Percentiles rank a stretch among this genome's conserved stretches.
Evolutionary conservation across 2,329 filamentous ascomycete genomes (phyloP).

Genomic region (Lasiodiplodia theobromae): DNA sequence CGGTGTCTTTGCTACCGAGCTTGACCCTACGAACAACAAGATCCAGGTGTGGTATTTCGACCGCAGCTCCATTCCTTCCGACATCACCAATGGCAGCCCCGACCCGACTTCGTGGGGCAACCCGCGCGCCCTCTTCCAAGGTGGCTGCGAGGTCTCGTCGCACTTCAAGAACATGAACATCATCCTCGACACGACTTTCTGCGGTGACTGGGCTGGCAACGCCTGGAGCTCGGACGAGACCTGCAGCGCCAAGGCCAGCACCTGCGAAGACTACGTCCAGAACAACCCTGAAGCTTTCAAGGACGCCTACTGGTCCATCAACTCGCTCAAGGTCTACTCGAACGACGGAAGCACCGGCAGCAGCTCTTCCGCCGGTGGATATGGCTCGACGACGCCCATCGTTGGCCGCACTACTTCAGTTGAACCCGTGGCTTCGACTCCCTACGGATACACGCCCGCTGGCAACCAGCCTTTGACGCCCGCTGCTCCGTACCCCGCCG

Average conservation of each 20-base stretch:
- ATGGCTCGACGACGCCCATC: background rate
- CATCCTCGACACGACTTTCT: conserved; percentile 83
- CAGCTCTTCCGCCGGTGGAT: background rate
- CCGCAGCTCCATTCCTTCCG: conserved; percentile 68
- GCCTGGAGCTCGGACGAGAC: conserved; percentile 66
- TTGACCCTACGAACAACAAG: conserved; percentile 66
- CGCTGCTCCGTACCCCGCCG: background rate
- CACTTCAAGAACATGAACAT: conserved; percentile 78
- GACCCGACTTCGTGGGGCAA: conserved; percentile 72
- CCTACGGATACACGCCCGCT: background rate
- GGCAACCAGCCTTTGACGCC: conserved; percentile 3
- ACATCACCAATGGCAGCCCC: conserved; percentile 67
- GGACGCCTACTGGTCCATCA: conserved; percentile 78
- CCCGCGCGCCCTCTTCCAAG: conserved; percentile 72
- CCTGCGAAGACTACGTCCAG: conserved; percentile 76
- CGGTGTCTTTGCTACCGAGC: conserved; percentile 60
- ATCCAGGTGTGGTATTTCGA: conserved; percentile 88
- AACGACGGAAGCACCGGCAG: background rate
- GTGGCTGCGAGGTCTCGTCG: conserved; percentile 72
- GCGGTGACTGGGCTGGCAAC: conserved; percentile 83
- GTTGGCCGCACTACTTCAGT: background rate
- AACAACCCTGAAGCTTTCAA: conserved; percentile 73
- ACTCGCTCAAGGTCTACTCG: conserved; percentile 49
- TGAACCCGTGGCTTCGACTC: background rate
- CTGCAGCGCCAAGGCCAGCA: conserved; percentile 66